Conservation (phyloP, 177 flowering plant species). For the Tripterygium wilfordii region DNA sequence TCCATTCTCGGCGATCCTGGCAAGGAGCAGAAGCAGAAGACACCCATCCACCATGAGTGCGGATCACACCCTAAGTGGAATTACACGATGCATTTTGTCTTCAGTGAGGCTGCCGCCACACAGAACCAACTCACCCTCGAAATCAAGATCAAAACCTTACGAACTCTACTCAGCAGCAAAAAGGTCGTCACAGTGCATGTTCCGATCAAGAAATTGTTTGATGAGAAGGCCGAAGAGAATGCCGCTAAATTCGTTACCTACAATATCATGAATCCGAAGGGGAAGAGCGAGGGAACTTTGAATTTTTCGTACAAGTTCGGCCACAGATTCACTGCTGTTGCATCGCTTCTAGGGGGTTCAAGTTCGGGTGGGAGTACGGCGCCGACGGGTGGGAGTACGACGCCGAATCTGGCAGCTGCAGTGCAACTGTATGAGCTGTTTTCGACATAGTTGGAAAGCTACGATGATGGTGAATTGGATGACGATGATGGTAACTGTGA, state of each 20-base stretch:
- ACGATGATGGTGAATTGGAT: conserved; percentile 26
- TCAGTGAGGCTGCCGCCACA: conserved; percentile 16
- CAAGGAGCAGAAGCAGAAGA: conserved; percentile 12
- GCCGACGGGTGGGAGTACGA: conserved; percentile 17
- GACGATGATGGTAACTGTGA: conserved; percentile 16
- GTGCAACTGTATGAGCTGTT: conserved; percentile 42
- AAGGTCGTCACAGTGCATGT: conserved; percentile 26
- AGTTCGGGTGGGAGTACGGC: conserved; percentile 7
- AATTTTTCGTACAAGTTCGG: conserved; percentile 55
- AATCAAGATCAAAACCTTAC: conserved; percentile 14
- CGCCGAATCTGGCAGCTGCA: conserved; percentile 41
- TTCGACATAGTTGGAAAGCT: conserved; percentile 33
- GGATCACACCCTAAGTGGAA: conserved; percentile 35
- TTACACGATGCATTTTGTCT: conserved; percentile 19
- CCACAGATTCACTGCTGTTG: conserved; percentile 22
- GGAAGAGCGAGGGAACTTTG: conserved; percentile 51
- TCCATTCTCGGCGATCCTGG: conserved; percentile 20
- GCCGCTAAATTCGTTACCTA: conserved; percentile 17
- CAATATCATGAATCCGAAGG: conserved; percentile 34
- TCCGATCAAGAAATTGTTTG: conserved; percentile 21
- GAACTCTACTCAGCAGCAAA: conserved; percentile 17
- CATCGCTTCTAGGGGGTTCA: neutral
- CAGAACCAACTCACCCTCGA: conserved; percentile 12
- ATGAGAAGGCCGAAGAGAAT: conserved; percentile 1
- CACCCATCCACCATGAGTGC: conserved; percentile 19